Evolutionary conservation across 768 basidiomycete species (phyloP).

Genomic region (Sporobolomyces roseus): DNA sequence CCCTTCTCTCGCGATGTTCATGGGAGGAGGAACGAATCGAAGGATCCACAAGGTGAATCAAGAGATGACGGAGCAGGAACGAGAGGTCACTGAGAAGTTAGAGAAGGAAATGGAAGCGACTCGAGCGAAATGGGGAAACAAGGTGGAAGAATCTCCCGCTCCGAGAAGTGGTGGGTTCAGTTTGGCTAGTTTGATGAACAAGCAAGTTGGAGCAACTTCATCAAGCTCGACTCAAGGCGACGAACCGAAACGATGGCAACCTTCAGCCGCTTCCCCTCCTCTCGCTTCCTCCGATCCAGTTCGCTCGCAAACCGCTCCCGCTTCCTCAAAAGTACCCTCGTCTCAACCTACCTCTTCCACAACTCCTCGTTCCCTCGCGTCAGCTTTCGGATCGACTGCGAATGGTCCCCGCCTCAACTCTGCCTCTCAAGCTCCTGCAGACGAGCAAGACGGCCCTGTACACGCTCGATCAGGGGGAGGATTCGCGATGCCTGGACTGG

Average conservation of each 20-base stretch:
- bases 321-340: neutral
- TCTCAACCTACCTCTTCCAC: too few species aligned
- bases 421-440: neutral
- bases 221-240: neutral
- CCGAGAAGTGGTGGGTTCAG: conserved; percentile 7
- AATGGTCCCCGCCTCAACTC: conserved; percentile 25
- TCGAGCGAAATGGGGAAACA: conserved; percentile 25
- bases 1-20: conserved; percentile 35
- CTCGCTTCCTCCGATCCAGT: neutral
- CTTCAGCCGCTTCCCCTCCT: neutral
- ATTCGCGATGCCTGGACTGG: conserved; percentile 21
- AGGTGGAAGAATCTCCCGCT: neutral
- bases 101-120: conserved; percentile 36
- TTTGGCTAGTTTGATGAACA: conserved; percentile 26
- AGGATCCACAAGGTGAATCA: conserved; percentile 21
- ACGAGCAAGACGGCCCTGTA: neutral
- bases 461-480: conserved; percentile 18
- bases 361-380: conserved; percentile 12
- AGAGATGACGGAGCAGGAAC: conserved; percentile 29
- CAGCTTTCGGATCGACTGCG: conserved; percentile 22
- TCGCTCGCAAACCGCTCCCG: conserved; percentile 5
- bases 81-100: conserved; percentile 27
- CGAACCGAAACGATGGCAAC: conserved; percentile 21
- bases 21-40: conserved; percentile 22
- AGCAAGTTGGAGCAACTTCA: conserved; percentile 9